Evolutionary conservation across 345 rosid species (phyloP), one percentile per base, ranked within the genome.

Genomic region (Arabis hirsuta): DNA sequence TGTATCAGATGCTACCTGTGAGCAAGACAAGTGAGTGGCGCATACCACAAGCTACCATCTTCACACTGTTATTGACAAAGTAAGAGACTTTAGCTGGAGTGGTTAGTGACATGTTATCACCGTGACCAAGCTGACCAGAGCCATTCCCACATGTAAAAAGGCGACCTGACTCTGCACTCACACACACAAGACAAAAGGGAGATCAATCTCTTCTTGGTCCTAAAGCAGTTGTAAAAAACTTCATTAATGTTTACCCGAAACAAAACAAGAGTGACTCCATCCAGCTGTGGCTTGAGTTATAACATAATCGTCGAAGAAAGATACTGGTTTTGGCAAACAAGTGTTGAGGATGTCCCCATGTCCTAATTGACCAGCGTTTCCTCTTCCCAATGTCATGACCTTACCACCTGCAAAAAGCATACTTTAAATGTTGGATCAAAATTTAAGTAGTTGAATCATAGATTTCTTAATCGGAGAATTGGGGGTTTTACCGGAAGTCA

Each of bases 81-180:
- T 67, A 89, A 9, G 82, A 76, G 68, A 91, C 91, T 82, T 84
- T 72, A 66, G 80, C 62, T 44, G 96, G 97, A 83, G 59, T 56
- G 81, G 55, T 61, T 59, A 62, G 72, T 20, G 94, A 82, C 51
- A 66, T 61, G 48, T 78, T 81, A 74, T 91, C 95, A 16, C 96
- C 96, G 78, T 86, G 96, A 71, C 98, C 98, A 55, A 94, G 97
- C 85, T 94, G 97, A 65, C 98, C 98, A 79, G 91, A 80, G 12
- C 95, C 97, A 86, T 86, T 91, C 42, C 98, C 98, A 50, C 98
- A 89, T 27, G 93, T 91, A 41, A 89, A 88, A 51, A 88, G 82
- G 27, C 71, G 73, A 19, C 96, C 90, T 0, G 65, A 39, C 55
- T 87, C 94, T 93, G 67, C 55, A 65, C 4, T 54, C 50, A 62